Conservation (phyloP, 1,284 basidiomycete species). For the Pisolithus thermaeus region DNA sequence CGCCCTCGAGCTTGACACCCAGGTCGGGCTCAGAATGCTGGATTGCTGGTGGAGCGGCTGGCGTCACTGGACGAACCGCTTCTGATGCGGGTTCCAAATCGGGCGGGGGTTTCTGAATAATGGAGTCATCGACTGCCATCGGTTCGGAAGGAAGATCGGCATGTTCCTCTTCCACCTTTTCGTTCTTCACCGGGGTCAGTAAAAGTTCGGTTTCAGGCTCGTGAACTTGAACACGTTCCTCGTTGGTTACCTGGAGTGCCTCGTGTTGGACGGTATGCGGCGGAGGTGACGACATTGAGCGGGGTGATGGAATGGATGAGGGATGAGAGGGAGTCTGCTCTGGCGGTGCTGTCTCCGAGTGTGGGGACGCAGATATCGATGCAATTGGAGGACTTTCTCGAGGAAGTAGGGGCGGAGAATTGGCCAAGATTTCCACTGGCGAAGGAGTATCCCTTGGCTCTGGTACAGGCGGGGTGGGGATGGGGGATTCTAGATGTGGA, state of each 20-base stretch:
- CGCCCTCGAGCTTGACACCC: background rate
- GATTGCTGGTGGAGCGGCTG: background rate
- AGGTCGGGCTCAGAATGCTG: background rate
- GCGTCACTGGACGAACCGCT: background rate
- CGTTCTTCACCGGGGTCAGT: background rate
- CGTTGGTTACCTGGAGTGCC: no score
- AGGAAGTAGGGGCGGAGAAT: background rate
- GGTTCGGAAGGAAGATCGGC: background rate
- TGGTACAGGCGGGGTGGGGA: no score
- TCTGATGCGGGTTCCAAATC: background rate
- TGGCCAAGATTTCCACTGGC: background rate
- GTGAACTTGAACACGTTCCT: no score
- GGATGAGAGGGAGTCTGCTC: background rate
- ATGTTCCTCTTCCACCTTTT: background rate
- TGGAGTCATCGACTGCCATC: background rate
- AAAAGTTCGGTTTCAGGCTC: background rate
- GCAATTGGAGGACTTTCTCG: background rate
- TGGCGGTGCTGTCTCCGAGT: no score
- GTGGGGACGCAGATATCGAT: background rate
- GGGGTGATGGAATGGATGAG: background rate
- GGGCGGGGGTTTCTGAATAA: background rate
- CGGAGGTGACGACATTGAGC: background rate
- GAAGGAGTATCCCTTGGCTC: no score
- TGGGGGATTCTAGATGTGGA: no score
- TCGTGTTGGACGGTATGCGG: background rate